Evolutionary conservation across 164 flowering plant genomes (phyloP).

Genomic region (Amborella trichopoda): DNA sequence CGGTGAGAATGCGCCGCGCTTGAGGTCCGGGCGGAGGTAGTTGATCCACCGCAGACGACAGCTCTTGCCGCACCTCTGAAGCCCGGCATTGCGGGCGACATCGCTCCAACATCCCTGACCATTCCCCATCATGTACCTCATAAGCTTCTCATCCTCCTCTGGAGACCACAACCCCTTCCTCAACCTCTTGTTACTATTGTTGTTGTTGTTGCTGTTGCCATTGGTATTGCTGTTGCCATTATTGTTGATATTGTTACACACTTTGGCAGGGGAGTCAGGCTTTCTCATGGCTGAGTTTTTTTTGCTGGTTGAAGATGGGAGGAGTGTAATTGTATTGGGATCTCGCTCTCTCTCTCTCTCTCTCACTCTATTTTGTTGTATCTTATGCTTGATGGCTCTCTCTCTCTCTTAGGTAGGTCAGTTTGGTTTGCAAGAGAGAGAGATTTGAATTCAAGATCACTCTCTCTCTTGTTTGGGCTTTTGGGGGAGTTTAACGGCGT

Average conservation of each 20-base stretch:
- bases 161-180: slow-evolving; percentile 74
- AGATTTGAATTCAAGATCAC: not conserved
- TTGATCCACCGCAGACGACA: slow-evolving; percentile 79
- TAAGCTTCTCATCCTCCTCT: slow-evolving; percentile 64
- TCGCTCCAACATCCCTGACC: slow-evolving; percentile 84
- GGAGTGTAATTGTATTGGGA: not conserved
- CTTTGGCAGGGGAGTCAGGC: slow-evolving; percentile 22
- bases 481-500: no score
- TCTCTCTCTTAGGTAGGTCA: no score
- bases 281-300: slow-evolving; percentile 25
- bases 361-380: not conserved
- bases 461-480: not conserved
- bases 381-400: no score
- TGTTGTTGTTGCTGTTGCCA: not conserved
- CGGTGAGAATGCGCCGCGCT: slow-evolving; percentile 55
- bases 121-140: slow-evolving; percentile 50
- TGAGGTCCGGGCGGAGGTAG: slow-evolving; percentile 62
- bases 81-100: slow-evolving; percentile 58
- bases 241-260: not conserved
- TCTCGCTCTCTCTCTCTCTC: not conserved
- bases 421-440: not conserved
- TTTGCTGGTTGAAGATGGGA: not conserved
- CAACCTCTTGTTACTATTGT: slow-evolving; percentile 19
- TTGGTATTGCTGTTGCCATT: slow-evolving; percentile 1
- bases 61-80: slow-evolving; percentile 66